Percentiles rank a stretch among this genome's conserved stretches.
Evolutionary conservation across 495 filamentous ascomycete genomes (phyloP).

Genomic region (Penicillium nucicola): DNA sequence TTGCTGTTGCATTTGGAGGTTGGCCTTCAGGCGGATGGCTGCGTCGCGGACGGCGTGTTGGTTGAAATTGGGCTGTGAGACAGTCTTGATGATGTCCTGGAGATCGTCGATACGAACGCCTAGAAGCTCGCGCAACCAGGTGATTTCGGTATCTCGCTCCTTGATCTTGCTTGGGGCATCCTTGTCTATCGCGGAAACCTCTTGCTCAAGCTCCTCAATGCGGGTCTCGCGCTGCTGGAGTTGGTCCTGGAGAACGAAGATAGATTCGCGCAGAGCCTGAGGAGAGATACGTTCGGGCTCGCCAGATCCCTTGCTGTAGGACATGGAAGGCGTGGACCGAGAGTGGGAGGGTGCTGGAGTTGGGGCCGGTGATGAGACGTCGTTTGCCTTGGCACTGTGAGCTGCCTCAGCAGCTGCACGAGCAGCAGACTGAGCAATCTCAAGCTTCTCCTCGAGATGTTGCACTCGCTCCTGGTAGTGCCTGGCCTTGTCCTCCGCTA

Average conservation of each 20-base stretch:
- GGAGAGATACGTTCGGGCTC: slow-evolving; percentile 84
- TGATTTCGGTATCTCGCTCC: slow-evolving; percentile 89
- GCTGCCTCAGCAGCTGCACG: slow-evolving; percentile 81
- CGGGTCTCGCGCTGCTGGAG: slow-evolving; percentile 86
- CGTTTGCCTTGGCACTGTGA: slow-evolving; percentile 55
- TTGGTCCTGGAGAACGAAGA: slow-evolving; percentile 93
- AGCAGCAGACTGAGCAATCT: slow-evolving; percentile 88
- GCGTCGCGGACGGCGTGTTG: slow-evolving; percentile 76
- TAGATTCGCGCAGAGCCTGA: slow-evolving; percentile 91
- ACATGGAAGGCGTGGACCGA: slow-evolving; percentile 40
- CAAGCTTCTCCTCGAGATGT: slow-evolving; percentile 83
- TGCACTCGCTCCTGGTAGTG: slow-evolving; percentile 77
- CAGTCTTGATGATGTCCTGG: slow-evolving; percentile 80
- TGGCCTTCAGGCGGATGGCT: slow-evolving; percentile 87
- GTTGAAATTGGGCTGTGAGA: slow-evolving; percentile 72
- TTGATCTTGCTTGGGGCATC: slow-evolving; percentile 77
- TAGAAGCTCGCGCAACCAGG: slow-evolving; percentile 90
- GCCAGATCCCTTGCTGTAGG: slow-evolving; percentile 43
- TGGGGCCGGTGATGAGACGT: slow-evolving; percentile 24
- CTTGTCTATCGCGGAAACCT: slow-evolving; percentile 61
- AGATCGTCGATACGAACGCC: slow-evolving; percentile 87
- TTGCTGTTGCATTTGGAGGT: slow-evolving; percentile 95
- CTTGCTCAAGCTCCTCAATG: slow-evolving; percentile 81
- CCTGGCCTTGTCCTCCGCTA: slow-evolving; percentile 75
- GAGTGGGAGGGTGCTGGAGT: slow-evolving; percentile 26